phyloP scores from a whole-genome alignment of 106 monocot genomes.

The Narthecium ossifragum region DNA sequence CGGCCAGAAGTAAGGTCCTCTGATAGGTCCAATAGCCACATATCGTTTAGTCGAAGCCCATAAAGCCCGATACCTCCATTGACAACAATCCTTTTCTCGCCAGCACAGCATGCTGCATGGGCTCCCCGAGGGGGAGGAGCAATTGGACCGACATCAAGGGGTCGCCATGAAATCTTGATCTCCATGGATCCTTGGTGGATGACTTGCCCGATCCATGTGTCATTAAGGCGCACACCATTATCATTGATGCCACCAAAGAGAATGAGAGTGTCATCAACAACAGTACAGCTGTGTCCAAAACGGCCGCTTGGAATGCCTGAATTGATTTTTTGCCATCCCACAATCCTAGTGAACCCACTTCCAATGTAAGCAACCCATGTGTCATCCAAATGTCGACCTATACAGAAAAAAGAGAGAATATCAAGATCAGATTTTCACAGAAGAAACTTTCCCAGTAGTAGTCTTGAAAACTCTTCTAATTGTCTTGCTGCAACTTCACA shows the following conservation, averaged over 20 bases:
- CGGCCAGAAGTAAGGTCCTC: slow-evolving; percentile 19
- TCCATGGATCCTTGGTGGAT: slow-evolving; percentile 15
- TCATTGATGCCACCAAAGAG: slow-evolving; percentile 95
- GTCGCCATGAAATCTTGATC: slow-evolving; percentile 51
- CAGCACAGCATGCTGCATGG: slow-evolving; percentile 58
- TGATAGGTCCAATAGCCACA: slow-evolving; percentile 71
- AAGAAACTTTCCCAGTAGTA: no score
- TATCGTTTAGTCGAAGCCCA: slow-evolving; percentile 62
- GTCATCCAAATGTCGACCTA: slow-evolving; percentile 95
- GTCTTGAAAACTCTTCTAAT: neutral
- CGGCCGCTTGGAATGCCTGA: slow-evolving; percentile 78
- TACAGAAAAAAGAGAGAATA: slow-evolving; percentile 21
- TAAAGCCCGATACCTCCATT: slow-evolving; percentile 74
- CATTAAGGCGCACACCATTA: slow-evolving; percentile 66
- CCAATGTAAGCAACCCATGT: slow-evolving; percentile 77
- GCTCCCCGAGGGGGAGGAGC: slow-evolving; percentile 84
- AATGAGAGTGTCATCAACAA: slow-evolving; percentile 37
- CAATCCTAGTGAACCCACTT: slow-evolving; percentile 19
- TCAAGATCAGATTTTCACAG: neutral
- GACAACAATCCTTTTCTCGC: slow-evolving; percentile 44
- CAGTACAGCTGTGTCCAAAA: slow-evolving; percentile 79
- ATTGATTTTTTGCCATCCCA: slow-evolving; percentile 55
- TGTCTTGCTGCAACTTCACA: neutral
- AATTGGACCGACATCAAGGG: slow-evolving; percentile 44
- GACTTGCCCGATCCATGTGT: slow-evolving; percentile 72